phyloP scores from a whole-genome alignment of 2,329 filamentous ascomycete species.

The Huntiella moniliformis region DNA sequence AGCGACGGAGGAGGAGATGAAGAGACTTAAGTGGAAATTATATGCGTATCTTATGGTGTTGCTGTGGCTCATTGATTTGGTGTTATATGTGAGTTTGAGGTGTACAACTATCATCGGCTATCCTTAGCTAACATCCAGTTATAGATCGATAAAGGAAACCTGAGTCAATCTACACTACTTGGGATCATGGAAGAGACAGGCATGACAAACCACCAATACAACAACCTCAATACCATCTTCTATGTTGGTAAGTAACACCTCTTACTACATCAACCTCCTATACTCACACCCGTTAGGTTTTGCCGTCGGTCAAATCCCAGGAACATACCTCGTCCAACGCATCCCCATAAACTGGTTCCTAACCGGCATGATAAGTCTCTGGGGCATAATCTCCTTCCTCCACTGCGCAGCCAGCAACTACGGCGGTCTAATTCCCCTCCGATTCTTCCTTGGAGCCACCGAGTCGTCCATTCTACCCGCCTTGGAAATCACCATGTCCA shows the following conservation, averaged over 20 bases:
- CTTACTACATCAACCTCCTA: not conserved
- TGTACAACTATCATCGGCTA: not conserved
- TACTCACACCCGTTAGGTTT: not conserved
- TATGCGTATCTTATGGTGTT: not conserved
- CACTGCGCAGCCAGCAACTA: slow-evolving; percentile 13
- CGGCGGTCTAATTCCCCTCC: slow-evolving; percentile 12
- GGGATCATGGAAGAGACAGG: slow-evolving; percentile 8
- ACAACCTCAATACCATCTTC: slow-evolving; percentile 31
- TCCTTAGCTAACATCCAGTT: not conserved
- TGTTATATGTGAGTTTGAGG: slow-evolving; percentile 3
- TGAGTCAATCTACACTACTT: slow-evolving; percentile 3
- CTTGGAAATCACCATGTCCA: slow-evolving; percentile 9
- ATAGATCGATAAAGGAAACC: slow-evolving; percentile 5
- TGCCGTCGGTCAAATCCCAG: slow-evolving; percentile 6
- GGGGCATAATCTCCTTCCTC: slow-evolving; percentile 13
- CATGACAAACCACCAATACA: slow-evolving; percentile 22
- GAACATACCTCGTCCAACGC: slow-evolving; percentile 4
- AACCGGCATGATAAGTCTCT: slow-evolving; percentile 4
- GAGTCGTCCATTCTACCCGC: slow-evolving; percentile 13
- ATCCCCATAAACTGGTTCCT: slow-evolving; percentile 1
- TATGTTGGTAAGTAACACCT: slow-evolving; percentile 27
- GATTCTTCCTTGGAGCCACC: slow-evolving; percentile 14
- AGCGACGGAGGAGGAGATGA: not conserved
- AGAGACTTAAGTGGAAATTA: slow-evolving; percentile 1
- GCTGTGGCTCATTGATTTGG: not conserved